phyloP scores from a whole-genome alignment of 306 rosid genomes.

The Prunus mira region DNA sequence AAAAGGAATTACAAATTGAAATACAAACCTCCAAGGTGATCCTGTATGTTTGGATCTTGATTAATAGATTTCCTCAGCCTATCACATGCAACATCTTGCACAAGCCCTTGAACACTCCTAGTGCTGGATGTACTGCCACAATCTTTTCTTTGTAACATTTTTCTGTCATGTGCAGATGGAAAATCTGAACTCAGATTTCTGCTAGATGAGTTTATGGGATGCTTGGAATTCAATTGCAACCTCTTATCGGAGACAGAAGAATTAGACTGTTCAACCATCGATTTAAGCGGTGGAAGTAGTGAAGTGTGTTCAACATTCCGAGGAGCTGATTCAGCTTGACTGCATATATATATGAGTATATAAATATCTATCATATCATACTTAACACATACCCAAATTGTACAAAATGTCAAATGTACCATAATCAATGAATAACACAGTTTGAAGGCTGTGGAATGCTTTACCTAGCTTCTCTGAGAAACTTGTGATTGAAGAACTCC shows the following conservation, averaged over 20 bases:
- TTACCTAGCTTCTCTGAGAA: constrained; percentile 66
- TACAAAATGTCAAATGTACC: constrained; percentile 1
- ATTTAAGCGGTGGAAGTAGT: constrained; percentile 27
- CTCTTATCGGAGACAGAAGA: constrained; percentile 24
- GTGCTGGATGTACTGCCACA: constrained; percentile 26
- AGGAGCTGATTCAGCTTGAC: neutral
- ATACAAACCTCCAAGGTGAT: constrained; percentile 54
- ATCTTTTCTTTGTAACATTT: constrained; percentile 22
- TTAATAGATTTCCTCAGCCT: constrained; percentile 34
- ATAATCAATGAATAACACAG: neutral
- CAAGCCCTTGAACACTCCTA: constrained; percentile 26
- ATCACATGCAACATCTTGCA: constrained; percentile 31
- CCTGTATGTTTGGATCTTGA: constrained; percentile 30
- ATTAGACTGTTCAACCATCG: constrained; percentile 28
- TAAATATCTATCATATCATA: neutral
- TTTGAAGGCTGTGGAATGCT: neutral
- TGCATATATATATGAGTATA: neutral
- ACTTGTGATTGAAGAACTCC: constrained; percentile 78
- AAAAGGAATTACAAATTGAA: constrained; percentile 10
- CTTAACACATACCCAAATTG: neutral
- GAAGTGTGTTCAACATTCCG: constrained; percentile 33
- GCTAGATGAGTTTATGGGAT: constrained; percentile 31
- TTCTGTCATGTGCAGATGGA: constrained; percentile 24
- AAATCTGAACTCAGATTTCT: constrained; percentile 27
- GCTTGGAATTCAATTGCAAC: constrained; percentile 34